Evolutionary conservation across 306 rosid species (phyloP), one percentile per base, ranked within the genome.

Genomic region (Lagenaria siceraria): DNA sequence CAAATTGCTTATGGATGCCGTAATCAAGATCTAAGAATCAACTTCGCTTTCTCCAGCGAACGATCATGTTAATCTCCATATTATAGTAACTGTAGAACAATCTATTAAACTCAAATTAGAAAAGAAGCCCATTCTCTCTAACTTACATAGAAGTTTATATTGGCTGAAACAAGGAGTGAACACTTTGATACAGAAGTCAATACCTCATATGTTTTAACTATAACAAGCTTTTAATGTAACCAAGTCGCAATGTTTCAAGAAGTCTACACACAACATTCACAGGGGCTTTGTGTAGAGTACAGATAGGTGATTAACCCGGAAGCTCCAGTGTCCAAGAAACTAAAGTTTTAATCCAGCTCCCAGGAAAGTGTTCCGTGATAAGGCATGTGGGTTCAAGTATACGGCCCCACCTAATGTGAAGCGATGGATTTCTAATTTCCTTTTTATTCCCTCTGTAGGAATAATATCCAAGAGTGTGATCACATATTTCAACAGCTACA

Each of bases 21-120:
- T 48, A 48, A 70, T 70, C 56, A 38, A 70, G 75, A 70, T 70
- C 38, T 22, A 70, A 70, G n/a, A 70, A 43, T 70, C 75, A 24
- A 70, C 13, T 43, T 70, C 38, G 17, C 56, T 24, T 46, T 25
- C 31, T 72, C 2, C 42, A 72, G 51, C 24, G 3, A 48, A 24
- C 22, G 5, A 17, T 72, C 58, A 17, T 46, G 3, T 49, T 49
- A 27, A 71, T 21, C 74, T 12, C 21, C 11, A 40, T 21, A 12
- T 14, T 38, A 66, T 42, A 68, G 18, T 46, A 40, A 68, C 74
- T 3, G 54, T 43, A 42, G 55, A 69, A 43, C 54, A 43, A 69
- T 24, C 36, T 21, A 66, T 17, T 19, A 66, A 38, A 10, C 31
- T 38, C 4, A 35, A 22, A 65, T 19, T 19, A 40, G 74, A 66